A percentile compares a stretch with the other conserved stretches of the same genome.
Evolutionary conservation across 208 protist genomes (phyloP).

Genomic region (Balamuthia mandrillaris): DNA sequence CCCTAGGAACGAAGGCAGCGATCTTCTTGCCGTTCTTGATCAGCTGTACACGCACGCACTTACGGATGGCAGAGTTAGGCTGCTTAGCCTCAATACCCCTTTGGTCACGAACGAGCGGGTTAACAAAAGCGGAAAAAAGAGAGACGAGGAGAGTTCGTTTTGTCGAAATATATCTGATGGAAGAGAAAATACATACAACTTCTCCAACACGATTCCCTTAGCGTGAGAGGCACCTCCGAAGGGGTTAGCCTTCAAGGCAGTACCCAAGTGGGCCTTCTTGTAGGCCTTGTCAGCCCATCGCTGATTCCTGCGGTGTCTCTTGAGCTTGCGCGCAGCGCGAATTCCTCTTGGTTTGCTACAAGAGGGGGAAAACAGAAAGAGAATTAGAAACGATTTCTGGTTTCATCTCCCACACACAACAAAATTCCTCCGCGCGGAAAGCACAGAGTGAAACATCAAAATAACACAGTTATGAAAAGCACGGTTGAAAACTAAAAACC

Average conservation of each 20-base stretch:
- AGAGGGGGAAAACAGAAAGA: no score
- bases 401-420: no score
- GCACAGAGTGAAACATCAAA: no score
- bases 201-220: constrained; percentile 98
- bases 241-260: constrained; percentile 93
- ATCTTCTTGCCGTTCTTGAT: constrained; percentile 99
- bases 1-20: constrained; percentile 98
- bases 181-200: constrained; percentile 78
- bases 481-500: no score
- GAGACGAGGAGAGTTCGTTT: background rate
- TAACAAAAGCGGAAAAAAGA: constrained; percentile 32
- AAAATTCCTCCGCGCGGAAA: no score
- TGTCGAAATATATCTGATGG: background rate
- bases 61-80: constrained; percentile 99
- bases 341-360: constrained; percentile 93
- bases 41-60: constrained; percentile 99
- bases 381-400: no score
- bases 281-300: constrained; percentile 96
- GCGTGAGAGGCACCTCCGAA: constrained; percentile 97
- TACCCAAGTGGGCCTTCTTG: constrained; percentile 94
- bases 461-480: no score
- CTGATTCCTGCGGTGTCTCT: constrained; percentile 83
- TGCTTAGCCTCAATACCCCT: constrained; percentile 99
- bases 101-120: constrained; percentile 7
- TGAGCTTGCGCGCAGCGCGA: constrained; percentile 94